Conservation (phyloP, 768 basidiomycete species). For the Boletus insuetus region DNA sequence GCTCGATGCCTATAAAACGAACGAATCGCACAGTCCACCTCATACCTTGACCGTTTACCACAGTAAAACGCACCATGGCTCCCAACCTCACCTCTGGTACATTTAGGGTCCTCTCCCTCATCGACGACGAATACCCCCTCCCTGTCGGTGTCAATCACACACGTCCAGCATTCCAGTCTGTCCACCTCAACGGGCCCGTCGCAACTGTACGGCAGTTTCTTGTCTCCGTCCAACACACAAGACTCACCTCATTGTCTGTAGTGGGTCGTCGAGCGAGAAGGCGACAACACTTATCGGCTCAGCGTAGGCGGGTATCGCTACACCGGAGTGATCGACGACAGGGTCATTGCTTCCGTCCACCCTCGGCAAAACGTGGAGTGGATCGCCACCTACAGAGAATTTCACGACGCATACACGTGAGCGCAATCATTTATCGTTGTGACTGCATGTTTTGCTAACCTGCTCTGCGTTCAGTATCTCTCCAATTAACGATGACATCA, state of each 20-base stretch:
- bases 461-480: too few relatives aligned
- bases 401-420: not conserved
- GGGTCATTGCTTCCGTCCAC: not conserved
- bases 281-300: not conserved
- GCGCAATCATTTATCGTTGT: not conserved
- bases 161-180: not conserved
- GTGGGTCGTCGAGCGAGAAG: not conserved
- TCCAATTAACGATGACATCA: too few relatives aligned
- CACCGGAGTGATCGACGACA: not conserved
- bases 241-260: not conserved
- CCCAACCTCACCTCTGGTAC: not conserved
- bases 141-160: too few relatives aligned
- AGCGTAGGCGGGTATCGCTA: not conserved
- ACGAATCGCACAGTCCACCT: not conserved
- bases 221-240: not conserved
- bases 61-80: not conserved
- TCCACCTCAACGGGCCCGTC: not conserved
- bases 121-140: too few relatives aligned
- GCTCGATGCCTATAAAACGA: not conserved
- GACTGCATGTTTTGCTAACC: too few relatives aligned
- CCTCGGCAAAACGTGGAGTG: not conserved
- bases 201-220: not conserved
- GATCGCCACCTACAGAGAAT: not conserved
- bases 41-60: not conserved
- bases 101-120: too few relatives aligned